Conservation (phyloP, 345 rosid species). For the Murraya koenigii region DNA sequence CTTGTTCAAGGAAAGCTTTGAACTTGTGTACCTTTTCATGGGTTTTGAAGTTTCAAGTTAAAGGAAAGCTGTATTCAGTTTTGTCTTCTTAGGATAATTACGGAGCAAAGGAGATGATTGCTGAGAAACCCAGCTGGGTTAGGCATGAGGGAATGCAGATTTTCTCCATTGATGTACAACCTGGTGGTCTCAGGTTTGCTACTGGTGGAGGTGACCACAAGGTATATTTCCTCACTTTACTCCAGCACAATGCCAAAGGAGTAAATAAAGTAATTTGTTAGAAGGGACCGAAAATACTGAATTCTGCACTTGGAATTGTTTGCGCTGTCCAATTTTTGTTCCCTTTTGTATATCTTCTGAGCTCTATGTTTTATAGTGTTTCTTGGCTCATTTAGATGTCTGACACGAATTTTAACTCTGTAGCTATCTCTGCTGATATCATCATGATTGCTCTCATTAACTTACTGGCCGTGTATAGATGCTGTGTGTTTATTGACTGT, state of each 20-base stretch:
- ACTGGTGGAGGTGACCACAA: conserved; percentile 99
- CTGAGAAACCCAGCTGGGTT: conserved; percentile 96
- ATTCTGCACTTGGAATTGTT: neutral
- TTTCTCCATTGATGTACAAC: conserved; percentile 96
- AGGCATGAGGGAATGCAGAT: conserved; percentile 97
- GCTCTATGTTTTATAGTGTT: neutral
- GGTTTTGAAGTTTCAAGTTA: conserved; percentile 14
- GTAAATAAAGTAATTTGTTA: neutral
- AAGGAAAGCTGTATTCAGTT: conserved; percentile 17
- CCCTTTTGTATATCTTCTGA: neutral
- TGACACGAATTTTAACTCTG: neutral
- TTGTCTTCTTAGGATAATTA: neutral
- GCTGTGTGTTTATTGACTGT: neutral
- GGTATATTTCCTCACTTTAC: conserved; percentile 41
- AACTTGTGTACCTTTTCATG: conserved; percentile 15
- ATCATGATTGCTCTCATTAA: too few species aligned
- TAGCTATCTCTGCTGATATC: neutral
- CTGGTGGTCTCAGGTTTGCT: conserved; percentile 93
- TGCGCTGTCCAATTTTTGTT: neutral
- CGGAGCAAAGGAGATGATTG: conserved; percentile 59
- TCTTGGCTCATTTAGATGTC: neutral
- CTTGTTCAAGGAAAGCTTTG: conserved; percentile 12
- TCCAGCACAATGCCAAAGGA: neutral
- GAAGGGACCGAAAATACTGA: conserved; percentile 6
- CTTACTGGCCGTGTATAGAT: neutral